Evolutionary conservation across 495 filamentous ascomycete genomes (phyloP), one percentile per base, ranked within the genome.

Genomic region (Schizothecium vesticola): DNA sequence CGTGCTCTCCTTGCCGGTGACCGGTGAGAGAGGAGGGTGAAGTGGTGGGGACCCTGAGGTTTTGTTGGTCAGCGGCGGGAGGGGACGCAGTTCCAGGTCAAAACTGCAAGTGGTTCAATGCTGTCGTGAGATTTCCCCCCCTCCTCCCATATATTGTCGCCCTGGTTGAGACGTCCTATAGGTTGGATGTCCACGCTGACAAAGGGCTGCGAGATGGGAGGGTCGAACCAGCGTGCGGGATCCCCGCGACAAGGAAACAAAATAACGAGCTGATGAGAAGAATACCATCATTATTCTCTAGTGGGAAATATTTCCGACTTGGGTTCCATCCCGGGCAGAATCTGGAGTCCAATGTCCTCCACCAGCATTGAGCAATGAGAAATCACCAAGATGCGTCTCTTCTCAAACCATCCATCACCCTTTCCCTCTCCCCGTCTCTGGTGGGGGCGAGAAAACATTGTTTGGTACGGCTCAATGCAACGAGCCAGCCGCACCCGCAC

Each of bases 321-420:
- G 60, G 66, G 66, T 68, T 63, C 66, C 60, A 68, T 68, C 66
- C 66, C 66, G 60, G 63, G 51, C 43, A 63, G 43, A 19, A 24
- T 36, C 63, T 16, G 11, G 23, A 25, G 33, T 33, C n/a, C 22
- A 13, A 28, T 43, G 4, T 51, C 43, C 19, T 51, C 43, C 19
- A n/a, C 19, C 7, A 8, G 43, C 43, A 51, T 51, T 51, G 43
- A 51, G 43, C 43, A 51, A n/a, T n/a, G 43, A 51, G 16, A 51
- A 51, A 51, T n/a, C 43, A n/a, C 43, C 43, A 51, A n/a, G 3
- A 43, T 19, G 16, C 36, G 6, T n/a, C 43, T 51, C 43, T 51
- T 19, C 43, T n/a, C n/a, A n/a, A n/a, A n/a, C n/a, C n/a, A n/a
- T n/a, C n/a, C n/a, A n/a, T n/a, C n/a, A n/a, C 19, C 16, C 19